A percentile compares a stretch with the other conserved stretches of the same genome.
Evolutionary conservation across 2,329 filamentous ascomycete genomes (phyloP).

Genomic region (Fusarium proliferatum): DNA sequence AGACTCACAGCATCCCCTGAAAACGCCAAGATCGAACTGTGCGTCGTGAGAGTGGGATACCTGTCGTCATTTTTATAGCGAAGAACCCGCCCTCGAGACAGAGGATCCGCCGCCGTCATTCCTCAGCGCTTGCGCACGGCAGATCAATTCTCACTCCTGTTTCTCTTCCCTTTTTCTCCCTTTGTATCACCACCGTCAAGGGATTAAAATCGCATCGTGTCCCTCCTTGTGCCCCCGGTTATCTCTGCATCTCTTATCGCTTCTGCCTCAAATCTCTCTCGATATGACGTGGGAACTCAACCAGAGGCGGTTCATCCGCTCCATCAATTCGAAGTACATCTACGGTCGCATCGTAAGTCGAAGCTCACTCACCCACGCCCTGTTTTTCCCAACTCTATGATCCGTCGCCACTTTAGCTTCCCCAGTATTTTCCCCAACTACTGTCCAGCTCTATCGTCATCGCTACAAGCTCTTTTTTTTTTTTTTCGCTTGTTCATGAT

Average conservation of each 20-base stretch:
- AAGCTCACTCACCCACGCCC: neutral
- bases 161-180: slow-evolving; percentile 3
- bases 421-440: slow-evolving; percentile 31
- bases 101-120: slow-evolving; percentile 18
- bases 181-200: slow-evolving; percentile 1
- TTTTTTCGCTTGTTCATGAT: slow-evolving; percentile 10
- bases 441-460: slow-evolving; percentile 22
- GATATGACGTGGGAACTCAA: slow-evolving; percentile 40
- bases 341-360: slow-evolving; percentile 39
- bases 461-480: slow-evolving; percentile 7
- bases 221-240: neutral
- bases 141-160: slow-evolving; percentile 5
- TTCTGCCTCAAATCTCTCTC: neutral
- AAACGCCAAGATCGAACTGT: slow-evolving; percentile 27
- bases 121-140: slow-evolving; percentile 15
- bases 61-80: slow-evolving; percentile 34
- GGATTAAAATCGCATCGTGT: slow-evolving; percentile 14
- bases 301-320: slow-evolving; percentile 38
- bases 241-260: slow-evolving; percentile 5
- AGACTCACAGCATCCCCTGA: neutral
- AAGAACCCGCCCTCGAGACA: slow-evolving; percentile 25
- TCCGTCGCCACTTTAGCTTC: slow-evolving; percentile 39
- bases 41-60: slow-evolving; percentile 8
- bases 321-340: slow-evolving; percentile 41
- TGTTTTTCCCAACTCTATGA: slow-evolving; percentile 33